phyloP scores from a whole-genome alignment of 345 rosid genomes.

The Euclidium syriacum region DNA sequence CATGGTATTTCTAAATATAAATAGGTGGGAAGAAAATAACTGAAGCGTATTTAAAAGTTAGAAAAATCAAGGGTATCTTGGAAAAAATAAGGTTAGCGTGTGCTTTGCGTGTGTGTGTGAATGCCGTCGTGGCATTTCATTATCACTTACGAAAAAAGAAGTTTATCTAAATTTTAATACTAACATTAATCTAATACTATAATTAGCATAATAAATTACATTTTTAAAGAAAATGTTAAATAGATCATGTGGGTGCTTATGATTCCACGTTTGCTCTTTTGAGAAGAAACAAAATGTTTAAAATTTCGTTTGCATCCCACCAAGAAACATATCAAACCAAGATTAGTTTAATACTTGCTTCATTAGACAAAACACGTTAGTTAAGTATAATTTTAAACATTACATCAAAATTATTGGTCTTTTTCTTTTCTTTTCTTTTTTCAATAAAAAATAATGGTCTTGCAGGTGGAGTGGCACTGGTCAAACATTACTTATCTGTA shows the following conservation, averaged over 20 bases:
- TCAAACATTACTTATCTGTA: constrained; percentile 3
- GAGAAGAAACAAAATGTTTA: constrained; percentile 16
- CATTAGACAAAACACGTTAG: constrained; percentile 27
- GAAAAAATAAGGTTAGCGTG: constrained; percentile 11
- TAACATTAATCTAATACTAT: constrained; percentile 1
- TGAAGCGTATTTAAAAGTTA: not conserved
- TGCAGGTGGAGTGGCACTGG: not conserved
- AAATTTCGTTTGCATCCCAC: constrained; percentile 25
- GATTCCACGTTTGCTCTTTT: constrained; percentile 29
- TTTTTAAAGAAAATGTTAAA: constrained; percentile 1
- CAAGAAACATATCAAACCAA: constrained; percentile 26
- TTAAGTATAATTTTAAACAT: not conserved
- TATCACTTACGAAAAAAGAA: not conserved
- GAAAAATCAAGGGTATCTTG: not conserved
- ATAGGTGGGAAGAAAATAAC: not conserved
- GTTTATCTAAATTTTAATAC: not conserved
- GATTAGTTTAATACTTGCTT: constrained; percentile 30
- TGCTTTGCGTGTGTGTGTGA: constrained; percentile 27
- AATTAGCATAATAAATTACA: constrained; percentile 6
- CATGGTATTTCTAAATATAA: not conserved
- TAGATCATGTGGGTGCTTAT: constrained; percentile 21
- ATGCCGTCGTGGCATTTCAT: constrained; percentile 29
- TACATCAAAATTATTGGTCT: not conserved
- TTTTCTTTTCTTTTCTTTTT: not conserved
- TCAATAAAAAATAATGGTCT: constrained; percentile 16